A percentile compares a stretch with the other conserved stretches of the same genome.
These are phyloP conservation scores for Podaxis sp. DNA, from an alignment of 768 basidiomycete species.

Conservation along the genomic window DNA sequence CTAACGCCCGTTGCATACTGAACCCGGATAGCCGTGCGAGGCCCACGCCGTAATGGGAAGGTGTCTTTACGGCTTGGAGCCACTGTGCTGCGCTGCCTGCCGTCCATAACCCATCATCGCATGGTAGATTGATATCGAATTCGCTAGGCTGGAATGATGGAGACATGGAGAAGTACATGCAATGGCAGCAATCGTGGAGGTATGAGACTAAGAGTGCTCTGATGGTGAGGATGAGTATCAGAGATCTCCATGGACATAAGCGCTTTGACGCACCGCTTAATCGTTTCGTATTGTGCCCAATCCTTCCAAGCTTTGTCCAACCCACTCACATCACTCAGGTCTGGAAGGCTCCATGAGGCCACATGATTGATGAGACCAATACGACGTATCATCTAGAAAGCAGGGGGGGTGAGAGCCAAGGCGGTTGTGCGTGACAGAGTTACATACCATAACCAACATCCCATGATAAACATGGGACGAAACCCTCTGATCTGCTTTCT, in stretches of 20 bases:
- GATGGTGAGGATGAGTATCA: slow-evolving; percentile 15
- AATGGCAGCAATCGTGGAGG: slow-evolving; percentile 55
- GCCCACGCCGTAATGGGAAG: slow-evolving; percentile 41
- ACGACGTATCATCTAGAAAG: slow-evolving; percentile 45
- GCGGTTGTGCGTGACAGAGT: background rate
- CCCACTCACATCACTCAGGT: slow-evolving; percentile 31
- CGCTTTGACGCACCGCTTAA: slow-evolving; percentile 46
- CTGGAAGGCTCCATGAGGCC: slow-evolving; percentile 42
- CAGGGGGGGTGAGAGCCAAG: background rate
- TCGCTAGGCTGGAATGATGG: slow-evolving; percentile 48
- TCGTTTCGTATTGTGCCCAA: slow-evolving; percentile 56
- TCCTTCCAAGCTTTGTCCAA: slow-evolving; percentile 50
- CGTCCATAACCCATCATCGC: slow-evolving; percentile 54
- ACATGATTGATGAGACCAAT: slow-evolving; percentile 42
- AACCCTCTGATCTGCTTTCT: slow-evolving; percentile 44
- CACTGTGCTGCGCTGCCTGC: slow-evolving; percentile 49
- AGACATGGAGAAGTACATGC: slow-evolving; percentile 49
- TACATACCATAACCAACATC: slow-evolving; percentile 57
- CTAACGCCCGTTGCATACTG: slow-evolving; percentile 35
- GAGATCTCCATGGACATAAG: slow-evolving; percentile 9
- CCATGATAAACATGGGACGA: slow-evolving; percentile 55
- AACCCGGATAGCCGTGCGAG: slow-evolving; percentile 33
- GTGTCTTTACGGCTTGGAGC: slow-evolving; percentile 37
- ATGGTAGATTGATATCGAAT: slow-evolving; percentile 51
- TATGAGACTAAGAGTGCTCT: slow-evolving; percentile 50